Conservation (phyloP, 2,329 filamentous ascomycete genomes). For the Alternaria panax region DNA sequence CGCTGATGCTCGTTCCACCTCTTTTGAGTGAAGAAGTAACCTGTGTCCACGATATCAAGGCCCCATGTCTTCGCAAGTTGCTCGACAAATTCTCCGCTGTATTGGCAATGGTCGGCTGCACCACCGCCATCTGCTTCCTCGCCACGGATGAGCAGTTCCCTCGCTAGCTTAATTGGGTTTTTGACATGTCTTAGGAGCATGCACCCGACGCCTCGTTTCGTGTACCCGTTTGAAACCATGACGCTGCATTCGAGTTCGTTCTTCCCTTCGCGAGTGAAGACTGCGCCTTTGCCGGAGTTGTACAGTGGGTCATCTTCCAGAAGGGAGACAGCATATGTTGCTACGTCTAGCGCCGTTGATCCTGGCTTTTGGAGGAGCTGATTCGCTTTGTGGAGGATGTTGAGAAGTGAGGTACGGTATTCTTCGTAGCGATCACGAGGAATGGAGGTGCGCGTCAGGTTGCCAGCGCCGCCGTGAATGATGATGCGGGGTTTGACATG, state of each 20-base stretch:
- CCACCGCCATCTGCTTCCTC: conserved; percentile 66
- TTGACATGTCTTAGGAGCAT: conserved; percentile 76
- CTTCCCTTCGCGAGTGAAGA: conserved; percentile 82
- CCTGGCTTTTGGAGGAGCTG: conserved; percentile 36
- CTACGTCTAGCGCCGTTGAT: conserved; percentile 73
- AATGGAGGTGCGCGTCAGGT: conserved; percentile 54
- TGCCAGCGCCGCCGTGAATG: conserved; percentile 58
- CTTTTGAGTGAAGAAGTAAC: conserved; percentile 80
- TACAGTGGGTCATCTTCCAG: conserved; percentile 84
- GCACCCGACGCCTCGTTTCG: conserved; percentile 80
- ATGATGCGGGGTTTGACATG: conserved; percentile 54
- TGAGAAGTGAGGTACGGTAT: conserved; percentile 50
- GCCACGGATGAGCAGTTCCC: conserved; percentile 72
- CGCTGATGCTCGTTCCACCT: conserved; percentile 79
- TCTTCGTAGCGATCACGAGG: conserved; percentile 44
- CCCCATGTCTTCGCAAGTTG: conserved; percentile 72
- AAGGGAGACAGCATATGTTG: conserved; percentile 75
- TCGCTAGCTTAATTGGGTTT: conserved; percentile 79
- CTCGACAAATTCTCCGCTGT: conserved; percentile 74
- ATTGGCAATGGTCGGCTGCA: conserved; percentile 73
- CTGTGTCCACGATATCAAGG: conserved; percentile 70
- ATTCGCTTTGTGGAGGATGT: conserved; percentile 43
- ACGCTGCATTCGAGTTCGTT: conserved; percentile 88
- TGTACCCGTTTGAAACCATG: conserved; percentile 77
- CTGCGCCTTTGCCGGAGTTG: conserved; percentile 83